These are phyloP conservation scores for Gossypium ekmanianum DNA, from an alignment of 345 rosid genomes.

Conservation along the genomic window DNA sequence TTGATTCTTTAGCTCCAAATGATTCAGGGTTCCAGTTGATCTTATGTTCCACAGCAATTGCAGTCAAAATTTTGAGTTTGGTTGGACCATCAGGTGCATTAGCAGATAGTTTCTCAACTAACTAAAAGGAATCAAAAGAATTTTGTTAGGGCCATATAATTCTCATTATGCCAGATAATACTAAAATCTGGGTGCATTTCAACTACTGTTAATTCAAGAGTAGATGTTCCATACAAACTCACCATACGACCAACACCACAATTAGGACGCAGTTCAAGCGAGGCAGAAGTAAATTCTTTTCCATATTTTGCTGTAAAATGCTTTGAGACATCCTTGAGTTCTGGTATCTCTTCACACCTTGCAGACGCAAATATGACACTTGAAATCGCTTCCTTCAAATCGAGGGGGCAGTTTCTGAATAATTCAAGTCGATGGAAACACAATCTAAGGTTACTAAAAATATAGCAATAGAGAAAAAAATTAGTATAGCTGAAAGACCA, in stretches of 20 bases:
- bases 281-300: constrained; percentile 70
- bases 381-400: constrained; percentile 73
- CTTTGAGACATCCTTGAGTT: constrained; percentile 67
- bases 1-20: constrained; percentile 48
- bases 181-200: constrained; percentile 5
- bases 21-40: constrained; percentile 69
- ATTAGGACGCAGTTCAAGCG: constrained; percentile 69
- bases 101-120: constrained; percentile 78
- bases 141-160: neutral
- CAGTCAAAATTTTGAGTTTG: constrained; percentile 61
- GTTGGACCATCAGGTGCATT: constrained; percentile 82
- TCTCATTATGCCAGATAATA: neutral
- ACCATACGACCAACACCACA: constrained; percentile 89
- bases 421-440: constrained; percentile 15
- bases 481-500: neutral
- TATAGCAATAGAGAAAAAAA: neutral
- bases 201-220: neutral
- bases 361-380: constrained; percentile 74
- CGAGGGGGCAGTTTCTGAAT: constrained; percentile 62
- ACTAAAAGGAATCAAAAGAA: constrained; percentile 30
- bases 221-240: constrained; percentile 23
- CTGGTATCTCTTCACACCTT: constrained; percentile 74
- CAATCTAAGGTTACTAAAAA: neutral
- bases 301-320: constrained; percentile 82
- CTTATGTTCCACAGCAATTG: constrained; percentile 78